These are phyloP conservation scores for Orbilia brochopaga DNA, from an alignment of 2,329 filamentous ascomycete genomes.

Conservation along the genomic window DNA sequence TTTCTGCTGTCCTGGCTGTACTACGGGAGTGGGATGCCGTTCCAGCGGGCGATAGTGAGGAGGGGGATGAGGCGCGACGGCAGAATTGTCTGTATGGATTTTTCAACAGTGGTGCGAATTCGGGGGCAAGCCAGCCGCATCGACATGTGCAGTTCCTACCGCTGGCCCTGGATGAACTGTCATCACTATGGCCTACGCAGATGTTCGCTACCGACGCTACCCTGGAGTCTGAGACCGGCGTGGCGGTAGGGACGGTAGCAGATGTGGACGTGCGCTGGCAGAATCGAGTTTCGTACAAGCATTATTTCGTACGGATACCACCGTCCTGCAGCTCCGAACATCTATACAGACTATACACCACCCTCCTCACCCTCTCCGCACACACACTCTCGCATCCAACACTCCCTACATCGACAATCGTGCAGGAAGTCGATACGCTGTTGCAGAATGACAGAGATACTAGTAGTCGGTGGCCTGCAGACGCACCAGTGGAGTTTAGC, in stretches of 20 bases:
- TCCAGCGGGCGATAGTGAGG: neutral
- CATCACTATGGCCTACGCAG: slow-evolving; percentile 22
- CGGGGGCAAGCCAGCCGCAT: slow-evolving; percentile 53
- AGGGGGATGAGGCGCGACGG: neutral
- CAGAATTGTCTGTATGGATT: slow-evolving; percentile 45
- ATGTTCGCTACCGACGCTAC: slow-evolving; percentile 7
- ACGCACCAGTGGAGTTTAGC: slow-evolving; percentile 23
- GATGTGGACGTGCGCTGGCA: slow-evolving; percentile 36
- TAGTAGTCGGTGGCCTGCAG: slow-evolving; percentile 1
- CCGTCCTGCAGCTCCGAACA: slow-evolving; percentile 13
- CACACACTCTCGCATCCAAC: slow-evolving; percentile 29
- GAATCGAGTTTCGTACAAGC: slow-evolving; percentile 45
- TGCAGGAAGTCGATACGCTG: slow-evolving; percentile 13
- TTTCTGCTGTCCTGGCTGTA: slow-evolving; percentile 19
- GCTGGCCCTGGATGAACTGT: slow-evolving; percentile 20
- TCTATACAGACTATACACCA: slow-evolving; percentile 28
- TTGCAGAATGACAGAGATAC: slow-evolving; percentile 19
- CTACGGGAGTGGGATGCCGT: slow-evolving; percentile 19
- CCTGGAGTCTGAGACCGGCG: neutral
- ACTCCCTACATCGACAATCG: slow-evolving; percentile 7
- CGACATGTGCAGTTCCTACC: slow-evolving; percentile 53
- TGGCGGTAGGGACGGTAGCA: slow-evolving; percentile 6
- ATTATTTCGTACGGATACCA: slow-evolving; percentile 42
- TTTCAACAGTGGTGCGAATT: slow-evolving; percentile 52
- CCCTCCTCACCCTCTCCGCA: slow-evolving; percentile 35